These are phyloP conservation scores for Globisporangium cylindrosporum DNA, from an alignment of 352 stramenopile genomes.

Conservation along the genomic window DNA sequence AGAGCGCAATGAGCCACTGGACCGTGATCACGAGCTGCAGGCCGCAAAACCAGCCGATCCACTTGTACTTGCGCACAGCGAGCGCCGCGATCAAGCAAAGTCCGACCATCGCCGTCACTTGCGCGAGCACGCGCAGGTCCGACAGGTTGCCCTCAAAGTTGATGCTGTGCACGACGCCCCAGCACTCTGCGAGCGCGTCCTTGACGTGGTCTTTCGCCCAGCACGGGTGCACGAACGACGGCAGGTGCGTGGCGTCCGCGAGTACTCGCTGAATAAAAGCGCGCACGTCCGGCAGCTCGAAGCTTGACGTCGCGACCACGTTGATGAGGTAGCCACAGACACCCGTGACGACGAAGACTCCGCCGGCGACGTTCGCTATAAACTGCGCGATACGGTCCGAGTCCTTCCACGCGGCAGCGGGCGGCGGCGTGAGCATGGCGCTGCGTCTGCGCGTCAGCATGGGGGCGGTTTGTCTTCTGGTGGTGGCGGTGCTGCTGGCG, in stretches of 20 bases:
- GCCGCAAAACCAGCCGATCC: slow-evolving; percentile 55
- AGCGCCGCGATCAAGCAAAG: slow-evolving; percentile 20
- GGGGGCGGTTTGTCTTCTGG: neutral
- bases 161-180: slow-evolving; percentile 25
- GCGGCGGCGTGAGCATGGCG: neutral
- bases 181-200: slow-evolving; percentile 35
- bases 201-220: slow-evolving; percentile 18
- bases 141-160: slow-evolving; percentile 31
- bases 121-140: slow-evolving; percentile 34
- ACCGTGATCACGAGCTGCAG: slow-evolving; percentile 57
- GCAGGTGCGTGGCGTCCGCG: neutral
- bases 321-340: slow-evolving; percentile 38
- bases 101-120: slow-evolving; percentile 26
- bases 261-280: slow-evolving; percentile 11
- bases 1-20: slow-evolving; percentile 64
- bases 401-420: slow-evolving; percentile 47
- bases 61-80: slow-evolving; percentile 54
- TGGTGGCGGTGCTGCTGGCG: neutral
- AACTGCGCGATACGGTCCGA: slow-evolving; percentile 59
- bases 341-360: slow-evolving; percentile 39
- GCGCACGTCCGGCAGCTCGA: slow-evolving; percentile 29
- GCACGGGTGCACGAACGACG: slow-evolving; percentile 22
- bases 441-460: slow-evolving; percentile 5
- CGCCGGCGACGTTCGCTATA: slow-evolving; percentile 57
- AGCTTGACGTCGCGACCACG: slow-evolving; percentile 23